Conservation (phyloP, 1,284 basidiomycete species). For the Trichosporon faecale region DNA sequence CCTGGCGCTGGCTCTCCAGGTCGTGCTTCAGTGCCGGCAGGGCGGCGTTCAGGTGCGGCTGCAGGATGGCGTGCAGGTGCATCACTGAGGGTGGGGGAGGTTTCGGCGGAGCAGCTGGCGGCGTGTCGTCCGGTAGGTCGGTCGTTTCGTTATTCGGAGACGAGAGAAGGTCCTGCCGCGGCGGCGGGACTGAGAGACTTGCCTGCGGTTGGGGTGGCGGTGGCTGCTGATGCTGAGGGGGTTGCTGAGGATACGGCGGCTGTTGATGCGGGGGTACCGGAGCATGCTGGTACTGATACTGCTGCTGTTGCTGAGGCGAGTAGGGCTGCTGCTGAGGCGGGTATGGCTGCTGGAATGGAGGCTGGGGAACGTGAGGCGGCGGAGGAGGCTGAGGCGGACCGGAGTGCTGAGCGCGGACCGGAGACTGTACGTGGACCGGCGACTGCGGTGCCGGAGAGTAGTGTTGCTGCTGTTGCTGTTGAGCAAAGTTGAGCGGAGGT, state of each 20-base stretch:
- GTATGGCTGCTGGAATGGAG: conserved; percentile 13
- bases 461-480: conserved; percentile 8
- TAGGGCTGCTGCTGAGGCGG: conserved; percentile 21
- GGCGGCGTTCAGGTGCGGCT: conserved; percentile 69
- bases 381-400: conserved; percentile 16
- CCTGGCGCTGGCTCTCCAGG: conserved; percentile 66
- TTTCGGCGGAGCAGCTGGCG: conserved; percentile 76
- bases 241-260: conserved; percentile 18
- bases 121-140: conserved; percentile 54
- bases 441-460: conserved; percentile 7
- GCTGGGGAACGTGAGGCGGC: conserved; percentile 25
- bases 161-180: conserved; percentile 30
- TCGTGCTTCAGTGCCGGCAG: conserved; percentile 65
- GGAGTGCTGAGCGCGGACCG: conserved; percentile 14
- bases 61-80: conserved; percentile 74
- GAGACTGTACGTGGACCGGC: conserved; percentile 7
- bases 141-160: conserved; percentile 41
- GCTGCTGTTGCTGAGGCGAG: conserved; percentile 26
- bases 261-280: conserved; percentile 16
- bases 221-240: conserved; percentile 22
- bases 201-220: conserved; percentile 28
- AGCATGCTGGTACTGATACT: conserved; percentile 18
- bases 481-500: neutral
- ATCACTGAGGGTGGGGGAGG: conserved; percentile 70
- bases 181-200: conserved; percentile 30